These are phyloP conservation scores for Venturia pyrina DNA, from an alignment of 2,329 filamentous ascomycete species.

Conservation along the genomic window DNA sequence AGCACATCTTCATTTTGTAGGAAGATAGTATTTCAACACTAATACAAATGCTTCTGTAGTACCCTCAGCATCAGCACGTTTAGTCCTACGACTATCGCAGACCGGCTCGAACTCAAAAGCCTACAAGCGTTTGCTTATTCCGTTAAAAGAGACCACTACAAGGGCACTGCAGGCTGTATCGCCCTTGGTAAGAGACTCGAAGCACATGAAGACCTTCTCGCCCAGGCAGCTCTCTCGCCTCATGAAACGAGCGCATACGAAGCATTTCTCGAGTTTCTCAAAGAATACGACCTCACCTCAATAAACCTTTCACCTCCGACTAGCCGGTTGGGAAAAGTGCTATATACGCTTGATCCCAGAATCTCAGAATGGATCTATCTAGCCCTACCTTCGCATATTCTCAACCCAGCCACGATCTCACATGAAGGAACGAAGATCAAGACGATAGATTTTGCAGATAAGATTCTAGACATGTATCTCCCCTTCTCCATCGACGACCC, in stretches of 20 bases:
- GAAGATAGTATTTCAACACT: not conserved
- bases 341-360: not conserved
- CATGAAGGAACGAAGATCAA: not conserved
- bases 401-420: not conserved
- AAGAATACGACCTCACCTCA: not conserved
- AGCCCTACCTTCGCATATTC: not conserved
- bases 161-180: not conserved
- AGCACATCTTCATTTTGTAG: not conserved
- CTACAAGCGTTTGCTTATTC: constrained; percentile 1
- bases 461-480: constrained; percentile 3
- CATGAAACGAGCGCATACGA: not conserved
- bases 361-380: constrained; percentile 7
- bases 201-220: not conserved
- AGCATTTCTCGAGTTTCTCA: not conserved
- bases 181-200: not conserved
- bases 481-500: constrained; percentile 13
- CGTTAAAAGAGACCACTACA: constrained; percentile 3
- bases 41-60: not conserved
- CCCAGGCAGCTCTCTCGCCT: not conserved
- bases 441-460: not conserved
- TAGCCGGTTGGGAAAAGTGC: not conserved
- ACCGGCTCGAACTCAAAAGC: not conserved
- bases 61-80: not conserved
- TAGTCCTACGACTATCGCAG: not conserved
- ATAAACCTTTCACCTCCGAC: not conserved